phyloP scores from a whole-genome alignment of 1,139 yeast species.

The Wickerhamomyces sp. region DNA sequence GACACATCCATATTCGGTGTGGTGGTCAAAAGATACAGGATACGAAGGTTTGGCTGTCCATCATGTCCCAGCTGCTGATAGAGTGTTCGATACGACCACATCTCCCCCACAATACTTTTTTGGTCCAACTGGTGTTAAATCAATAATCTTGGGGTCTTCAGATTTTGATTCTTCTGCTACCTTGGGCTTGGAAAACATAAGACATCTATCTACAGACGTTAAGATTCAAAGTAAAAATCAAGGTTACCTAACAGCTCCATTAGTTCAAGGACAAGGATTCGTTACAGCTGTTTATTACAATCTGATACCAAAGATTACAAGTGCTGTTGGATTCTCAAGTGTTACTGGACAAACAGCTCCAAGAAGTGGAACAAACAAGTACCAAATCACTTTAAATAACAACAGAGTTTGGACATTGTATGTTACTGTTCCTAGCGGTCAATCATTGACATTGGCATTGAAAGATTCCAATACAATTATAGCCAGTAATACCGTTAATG shows the following conservation, averaged over 20 bases:
- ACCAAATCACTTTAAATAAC: conserved; percentile 34
- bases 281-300: conserved; percentile 56
- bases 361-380: conserved; percentile 35
- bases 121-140: conserved; percentile 30
- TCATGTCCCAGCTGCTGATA: conserved; percentile 51
- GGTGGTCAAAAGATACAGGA: conserved; percentile 44
- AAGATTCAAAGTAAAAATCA: conserved; percentile 19
- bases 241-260: conserved; percentile 30
- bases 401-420: conserved; percentile 44
- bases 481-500: conserved; percentile 32
- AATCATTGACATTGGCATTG: conserved; percentile 34
- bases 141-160: conserved; percentile 30
- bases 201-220: conserved; percentile 28
- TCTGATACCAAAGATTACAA: conserved; percentile 49
- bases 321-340: conserved; percentile 62
- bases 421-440: conserved; percentile 33
- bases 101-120: conserved; percentile 31
- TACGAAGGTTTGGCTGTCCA: conserved; percentile 60
- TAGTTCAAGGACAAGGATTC: conserved; percentile 70
- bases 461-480: conserved; percentile 44
- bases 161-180: conserved; percentile 26
- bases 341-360: conserved; percentile 29
- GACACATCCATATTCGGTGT: conserved; percentile 81
- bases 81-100: conserved; percentile 60
- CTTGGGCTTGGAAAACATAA: conserved; percentile 25